Conservation (phyloP, 1,284 basidiomycete genomes). For the Trametes sp. region DNA sequence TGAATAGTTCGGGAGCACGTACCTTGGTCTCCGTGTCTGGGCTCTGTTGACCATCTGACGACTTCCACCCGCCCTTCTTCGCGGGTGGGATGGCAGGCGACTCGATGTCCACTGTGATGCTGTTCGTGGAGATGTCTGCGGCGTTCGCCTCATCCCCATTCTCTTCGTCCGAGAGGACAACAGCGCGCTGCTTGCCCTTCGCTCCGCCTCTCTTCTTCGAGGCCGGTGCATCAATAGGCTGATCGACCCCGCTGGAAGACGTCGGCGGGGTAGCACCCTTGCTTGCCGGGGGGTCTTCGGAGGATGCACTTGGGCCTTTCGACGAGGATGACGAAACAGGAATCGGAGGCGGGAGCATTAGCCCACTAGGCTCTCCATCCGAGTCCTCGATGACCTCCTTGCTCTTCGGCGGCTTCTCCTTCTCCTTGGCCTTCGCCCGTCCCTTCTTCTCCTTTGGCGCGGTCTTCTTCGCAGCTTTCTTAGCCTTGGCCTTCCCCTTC, state of each 20-base stretch:
- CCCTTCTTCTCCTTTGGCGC: conserved; percentile 24
- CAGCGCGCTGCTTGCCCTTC: conserved; percentile 33
- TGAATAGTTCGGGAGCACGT: background rate
- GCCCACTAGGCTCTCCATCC: conserved; percentile 27
- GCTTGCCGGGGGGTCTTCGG: background rate
- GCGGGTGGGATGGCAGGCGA: conserved; percentile 16
- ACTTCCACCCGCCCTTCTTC: conserved; percentile 29
- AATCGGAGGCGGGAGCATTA: conserved; percentile 20
- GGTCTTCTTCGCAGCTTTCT: conserved; percentile 30
- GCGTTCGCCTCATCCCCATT: conserved; percentile 34
- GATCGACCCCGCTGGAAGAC: background rate
- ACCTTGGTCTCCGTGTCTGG: conserved; percentile 26
- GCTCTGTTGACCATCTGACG: conserved; percentile 17
- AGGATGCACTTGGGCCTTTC: background rate
- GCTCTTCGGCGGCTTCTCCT: conserved; percentile 26
- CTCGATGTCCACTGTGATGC: conserved; percentile 3
- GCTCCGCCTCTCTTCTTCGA: conserved; percentile 20
- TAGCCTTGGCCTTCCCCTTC: conserved; percentile 31
- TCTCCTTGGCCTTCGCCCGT: conserved; percentile 21
- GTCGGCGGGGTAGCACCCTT: background rate
- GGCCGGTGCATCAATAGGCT: conserved; percentile 1
- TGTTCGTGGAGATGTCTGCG: conserved; percentile 25
- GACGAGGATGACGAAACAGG: conserved; percentile 9
- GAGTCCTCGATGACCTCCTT: conserved; percentile 35
- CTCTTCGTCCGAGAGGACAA: conserved; percentile 36